A percentile compares a stretch with the other conserved stretches of the same genome.
Conservation (phyloP, 192 early-diverging fungal genomes). For the Phlyctochytrium planicorne region DNA sequence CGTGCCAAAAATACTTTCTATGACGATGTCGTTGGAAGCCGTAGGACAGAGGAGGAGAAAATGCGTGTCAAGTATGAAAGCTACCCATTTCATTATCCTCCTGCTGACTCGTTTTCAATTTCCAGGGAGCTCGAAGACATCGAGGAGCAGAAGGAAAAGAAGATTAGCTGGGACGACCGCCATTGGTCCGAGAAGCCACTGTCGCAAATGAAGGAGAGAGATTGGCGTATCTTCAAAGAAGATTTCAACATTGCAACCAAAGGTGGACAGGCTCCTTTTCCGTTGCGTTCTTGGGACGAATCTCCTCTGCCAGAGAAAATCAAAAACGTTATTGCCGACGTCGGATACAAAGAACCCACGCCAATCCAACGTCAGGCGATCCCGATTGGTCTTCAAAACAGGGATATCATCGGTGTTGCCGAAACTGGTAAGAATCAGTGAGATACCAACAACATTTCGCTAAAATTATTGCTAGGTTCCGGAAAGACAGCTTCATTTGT, state of each 20-base stretch:
- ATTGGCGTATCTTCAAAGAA: conserved; percentile 99
- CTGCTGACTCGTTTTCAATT: background rate
- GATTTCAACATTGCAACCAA: conserved; percentile 96
- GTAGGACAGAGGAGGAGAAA: conserved; percentile 54
- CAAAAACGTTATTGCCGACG: conserved; percentile 70
- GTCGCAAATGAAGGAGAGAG: conserved; percentile 89
- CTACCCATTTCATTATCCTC: background rate
- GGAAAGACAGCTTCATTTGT: conserved; percentile 97
- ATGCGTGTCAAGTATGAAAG: conserved; percentile 46
- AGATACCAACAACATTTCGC: conserved; percentile 1
- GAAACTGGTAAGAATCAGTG: conserved; percentile 60
- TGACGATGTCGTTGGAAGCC: conserved; percentile 50
- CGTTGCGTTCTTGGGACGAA: conserved; percentile 87
- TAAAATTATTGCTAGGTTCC: conserved; percentile 51
- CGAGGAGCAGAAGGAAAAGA: conserved; percentile 64
- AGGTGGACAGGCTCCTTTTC: conserved; percentile 89
- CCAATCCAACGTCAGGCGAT: conserved; percentile 98
- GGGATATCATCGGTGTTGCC: conserved; percentile 58
- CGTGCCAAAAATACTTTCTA: conserved; percentile 70
- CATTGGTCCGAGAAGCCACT: conserved; percentile 95
- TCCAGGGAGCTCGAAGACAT: conserved; percentile 61
- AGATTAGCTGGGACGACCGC: conserved; percentile 79
- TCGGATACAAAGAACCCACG: conserved; percentile 93
- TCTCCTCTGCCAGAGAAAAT: conserved; percentile 68
- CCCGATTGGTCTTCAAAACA: conserved; percentile 90